Percentiles rank a stretch among this genome's conserved stretches.
Evolutionary conservation across 2,329 filamentous ascomycete species (phyloP).

Genomic region (Cucurbitaria berberidis): DNA sequence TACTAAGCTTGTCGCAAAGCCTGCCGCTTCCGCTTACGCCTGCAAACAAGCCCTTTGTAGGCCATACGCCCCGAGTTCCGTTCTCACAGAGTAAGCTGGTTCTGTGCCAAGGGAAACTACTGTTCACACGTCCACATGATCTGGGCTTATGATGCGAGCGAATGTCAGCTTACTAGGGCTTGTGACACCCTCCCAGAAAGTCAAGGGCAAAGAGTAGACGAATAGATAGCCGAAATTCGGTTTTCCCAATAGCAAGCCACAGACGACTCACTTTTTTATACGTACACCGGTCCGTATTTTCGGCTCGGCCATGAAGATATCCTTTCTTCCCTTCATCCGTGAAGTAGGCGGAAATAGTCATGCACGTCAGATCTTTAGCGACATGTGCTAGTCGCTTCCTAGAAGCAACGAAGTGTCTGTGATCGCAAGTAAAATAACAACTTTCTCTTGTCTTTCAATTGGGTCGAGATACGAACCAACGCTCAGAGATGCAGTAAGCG

Average conservation of each 20-base stretch:
- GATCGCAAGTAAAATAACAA: no score
- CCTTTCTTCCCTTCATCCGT: background rate
- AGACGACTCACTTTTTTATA: background rate
- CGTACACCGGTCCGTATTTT: background rate
- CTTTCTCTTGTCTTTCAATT: no score
- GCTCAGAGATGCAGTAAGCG: no score
- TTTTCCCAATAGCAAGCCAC: background rate
- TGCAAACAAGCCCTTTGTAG: background rate
- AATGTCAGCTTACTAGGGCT: conserved; percentile 18
- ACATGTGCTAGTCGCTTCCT: no score
- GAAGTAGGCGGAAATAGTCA: no score
- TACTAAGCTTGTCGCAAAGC: background rate
- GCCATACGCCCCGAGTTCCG: no score
- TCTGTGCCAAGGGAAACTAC: background rate
- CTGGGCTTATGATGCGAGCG: no score
- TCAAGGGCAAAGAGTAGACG: background rate
- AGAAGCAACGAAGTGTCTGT: no score
- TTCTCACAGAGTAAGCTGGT: background rate
- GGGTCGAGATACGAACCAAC: no score
- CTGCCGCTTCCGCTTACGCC: background rate
- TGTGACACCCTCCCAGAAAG: conserved; percentile 9
- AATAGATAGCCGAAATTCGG: conserved; percentile 3
- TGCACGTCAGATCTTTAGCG: background rate
- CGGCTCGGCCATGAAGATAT: background rate
- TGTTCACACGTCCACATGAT: no score